phyloP scores from a whole-genome alignment of 1,284 basidiomycete species.

The Mycena sp. region DNA sequence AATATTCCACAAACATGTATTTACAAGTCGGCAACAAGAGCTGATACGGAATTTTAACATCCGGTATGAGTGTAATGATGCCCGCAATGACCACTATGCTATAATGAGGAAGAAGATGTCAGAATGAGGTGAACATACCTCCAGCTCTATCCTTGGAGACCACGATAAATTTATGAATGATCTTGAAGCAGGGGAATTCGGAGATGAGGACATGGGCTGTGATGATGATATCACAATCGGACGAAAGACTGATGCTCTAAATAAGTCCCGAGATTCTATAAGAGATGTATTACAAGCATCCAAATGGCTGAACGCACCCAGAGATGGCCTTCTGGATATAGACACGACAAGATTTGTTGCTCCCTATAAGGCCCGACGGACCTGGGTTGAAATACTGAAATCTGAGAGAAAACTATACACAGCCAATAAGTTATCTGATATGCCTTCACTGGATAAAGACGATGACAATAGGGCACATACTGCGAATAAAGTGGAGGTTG shows the following conservation, averaged over 20 bases:
- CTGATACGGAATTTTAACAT: slow-evolving; percentile 37
- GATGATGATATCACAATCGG: not conserved
- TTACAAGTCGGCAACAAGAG: slow-evolving; percentile 7
- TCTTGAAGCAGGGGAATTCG: not conserved
- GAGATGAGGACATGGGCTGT: not conserved
- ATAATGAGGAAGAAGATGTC: not conserved
- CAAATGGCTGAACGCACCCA: not conserved
- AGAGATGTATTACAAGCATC: not conserved
- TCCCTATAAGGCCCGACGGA: not conserved
- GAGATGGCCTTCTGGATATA: not conserved
- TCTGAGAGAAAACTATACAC: not conserved
- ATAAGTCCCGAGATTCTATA: too few relatives aligned
- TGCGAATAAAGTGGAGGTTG: not conserved
- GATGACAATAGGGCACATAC: not conserved
- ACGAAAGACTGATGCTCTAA: not conserved
- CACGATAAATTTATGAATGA: not conserved
- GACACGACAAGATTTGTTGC: not conserved
- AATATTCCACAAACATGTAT: slow-evolving; percentile 24
- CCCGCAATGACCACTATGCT: slow-evolving; percentile 38
- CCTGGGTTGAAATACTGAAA: not conserved
- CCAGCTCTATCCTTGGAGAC: not conserved
- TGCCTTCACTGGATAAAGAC: not conserved
- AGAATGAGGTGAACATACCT: not conserved
- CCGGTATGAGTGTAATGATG: slow-evolving; percentile 41
- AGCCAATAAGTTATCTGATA: not conserved